Conservation (phyloP, 2,329 filamentous ascomycete species). For the Thermoascus crustaceus region DNA sequence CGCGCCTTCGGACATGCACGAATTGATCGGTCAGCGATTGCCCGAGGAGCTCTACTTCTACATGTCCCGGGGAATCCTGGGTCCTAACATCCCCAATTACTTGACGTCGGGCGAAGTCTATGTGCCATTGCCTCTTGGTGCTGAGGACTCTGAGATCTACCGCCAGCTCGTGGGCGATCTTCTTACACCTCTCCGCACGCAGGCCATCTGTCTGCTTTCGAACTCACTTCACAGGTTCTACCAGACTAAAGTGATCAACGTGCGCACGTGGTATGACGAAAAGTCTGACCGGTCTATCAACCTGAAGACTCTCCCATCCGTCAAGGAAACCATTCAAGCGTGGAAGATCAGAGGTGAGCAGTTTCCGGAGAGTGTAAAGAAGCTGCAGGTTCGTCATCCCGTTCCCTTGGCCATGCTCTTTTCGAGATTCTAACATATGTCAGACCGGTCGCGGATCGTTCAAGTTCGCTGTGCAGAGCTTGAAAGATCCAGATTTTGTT, state of each 20-base stretch:
- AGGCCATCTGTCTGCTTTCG: conserved; percentile 69
- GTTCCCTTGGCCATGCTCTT: neutral
- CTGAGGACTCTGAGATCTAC: conserved; percentile 71
- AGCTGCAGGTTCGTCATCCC: conserved; percentile 20
- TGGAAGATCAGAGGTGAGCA: conserved; percentile 65
- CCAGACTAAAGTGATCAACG: conserved; percentile 65
- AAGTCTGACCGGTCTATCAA: conserved; percentile 59
- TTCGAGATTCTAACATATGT: conserved; percentile 3
- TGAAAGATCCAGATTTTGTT: conserved; percentile 63
- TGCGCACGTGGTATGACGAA: conserved; percentile 78
- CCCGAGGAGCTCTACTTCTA: conserved; percentile 89
- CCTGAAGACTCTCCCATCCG: conserved; percentile 48
- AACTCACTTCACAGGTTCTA: conserved; percentile 77
- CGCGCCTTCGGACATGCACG: conserved; percentile 74
- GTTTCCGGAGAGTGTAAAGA: conserved; percentile 36
- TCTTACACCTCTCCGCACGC: conserved; percentile 65
- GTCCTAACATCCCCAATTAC: conserved; percentile 70
- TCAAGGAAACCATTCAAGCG: conserved; percentile 46
- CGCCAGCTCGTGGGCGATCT: conserved; percentile 66
- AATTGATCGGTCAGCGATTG: conserved; percentile 82
- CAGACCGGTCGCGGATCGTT: conserved; percentile 24
- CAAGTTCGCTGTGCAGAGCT: conserved; percentile 48
- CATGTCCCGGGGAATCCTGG: conserved; percentile 72
- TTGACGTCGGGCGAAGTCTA: conserved; percentile 71
- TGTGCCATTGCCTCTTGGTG: conserved; percentile 77